phyloP scores from a whole-genome alignment of 225 moss, liverwort and hornwort species.

The Takakia lepidozioides region DNA sequence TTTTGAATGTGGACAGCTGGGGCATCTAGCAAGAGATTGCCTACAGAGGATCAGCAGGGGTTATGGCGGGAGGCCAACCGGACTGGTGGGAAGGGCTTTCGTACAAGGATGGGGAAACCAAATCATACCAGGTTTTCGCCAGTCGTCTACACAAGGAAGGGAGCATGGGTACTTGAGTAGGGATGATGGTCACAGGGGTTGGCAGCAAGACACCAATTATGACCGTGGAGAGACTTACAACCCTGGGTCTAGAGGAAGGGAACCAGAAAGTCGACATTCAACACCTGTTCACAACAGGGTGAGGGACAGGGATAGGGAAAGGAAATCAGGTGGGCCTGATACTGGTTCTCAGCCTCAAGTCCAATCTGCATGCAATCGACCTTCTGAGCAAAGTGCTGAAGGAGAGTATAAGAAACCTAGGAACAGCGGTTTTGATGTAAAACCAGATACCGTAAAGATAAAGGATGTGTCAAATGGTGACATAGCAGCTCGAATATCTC shows the following conservation, averaged over 20 bases:
- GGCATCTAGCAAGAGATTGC: constrained; percentile 54
- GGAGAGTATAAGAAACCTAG: constrained; percentile 17
- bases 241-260: constrained; percentile 25
- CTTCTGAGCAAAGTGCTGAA: constrained; percentile 25
- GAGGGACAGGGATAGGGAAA: constrained; percentile 42
- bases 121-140: constrained; percentile 32
- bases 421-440: constrained; percentile 25
- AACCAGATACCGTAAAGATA: constrained; percentile 16
- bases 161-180: constrained; percentile 40
- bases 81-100: constrained; percentile 28
- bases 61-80: constrained; percentile 21
- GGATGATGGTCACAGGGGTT: constrained; percentile 41
- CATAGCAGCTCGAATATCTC: constrained; percentile 16
- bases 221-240: constrained; percentile 38
- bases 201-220: constrained; percentile 30
- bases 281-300: constrained; percentile 30
- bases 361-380: constrained; percentile 21
- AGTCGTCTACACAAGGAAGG: constrained; percentile 25
- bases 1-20: constrained; percentile 55
- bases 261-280: constrained; percentile 29
- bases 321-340: constrained; percentile 44
- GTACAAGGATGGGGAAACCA: constrained; percentile 26
- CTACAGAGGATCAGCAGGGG: constrained; percentile 19
- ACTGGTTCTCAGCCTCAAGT: constrained; percentile 30
- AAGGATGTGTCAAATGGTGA: constrained; percentile 32